phyloP scores from a whole-genome alignment of 2,329 filamentous ascomycete genomes.

The Trichoderma hamatum region DNA sequence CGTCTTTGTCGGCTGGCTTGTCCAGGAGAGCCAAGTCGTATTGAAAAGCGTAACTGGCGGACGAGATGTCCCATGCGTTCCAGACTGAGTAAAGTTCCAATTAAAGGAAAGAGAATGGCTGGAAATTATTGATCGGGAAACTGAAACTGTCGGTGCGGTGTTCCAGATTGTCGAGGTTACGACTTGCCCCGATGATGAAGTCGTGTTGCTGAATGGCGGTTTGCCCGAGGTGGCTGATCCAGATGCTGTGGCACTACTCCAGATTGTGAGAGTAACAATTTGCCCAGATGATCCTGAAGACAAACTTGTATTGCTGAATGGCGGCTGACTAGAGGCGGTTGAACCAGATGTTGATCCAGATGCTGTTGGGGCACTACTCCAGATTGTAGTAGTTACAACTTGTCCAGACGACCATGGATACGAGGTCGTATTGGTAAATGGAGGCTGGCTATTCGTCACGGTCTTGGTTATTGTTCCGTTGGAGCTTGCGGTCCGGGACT shows the following conservation, averaged over 20 bases:
- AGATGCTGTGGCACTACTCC: slow-evolving; percentile 16
- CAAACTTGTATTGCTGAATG: slow-evolving; percentile 29
- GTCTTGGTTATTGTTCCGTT: slow-evolving; percentile 16
- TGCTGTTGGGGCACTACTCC: slow-evolving; percentile 15
- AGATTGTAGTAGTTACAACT: slow-evolving; percentile 13
- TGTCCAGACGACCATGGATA: neutral
- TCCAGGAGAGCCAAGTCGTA: slow-evolving; percentile 21
- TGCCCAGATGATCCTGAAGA: neutral
- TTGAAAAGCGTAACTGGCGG: neutral
- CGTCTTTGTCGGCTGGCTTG: neutral
- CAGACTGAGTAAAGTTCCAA: slow-evolving; percentile 9
- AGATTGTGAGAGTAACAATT: slow-evolving; percentile 13
- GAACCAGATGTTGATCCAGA: too few species aligned
- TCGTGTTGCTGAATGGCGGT: neutral
- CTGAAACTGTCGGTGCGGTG: slow-evolving; percentile 21
- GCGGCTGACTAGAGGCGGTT: neutral
- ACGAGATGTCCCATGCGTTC: neutral
- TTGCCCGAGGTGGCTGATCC: neutral
- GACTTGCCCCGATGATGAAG: neutral
- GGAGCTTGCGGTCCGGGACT: neutral
- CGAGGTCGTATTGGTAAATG: slow-evolving; percentile 31
- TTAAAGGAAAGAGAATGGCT: slow-evolving; percentile 7
- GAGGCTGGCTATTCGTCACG: slow-evolving; percentile 22
- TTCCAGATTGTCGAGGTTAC: slow-evolving; percentile 11
- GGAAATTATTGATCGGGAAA: slow-evolving; percentile 16